Conservation (phyloP, 441 rosid genomes). For the Mallotus repandus region DNA sequence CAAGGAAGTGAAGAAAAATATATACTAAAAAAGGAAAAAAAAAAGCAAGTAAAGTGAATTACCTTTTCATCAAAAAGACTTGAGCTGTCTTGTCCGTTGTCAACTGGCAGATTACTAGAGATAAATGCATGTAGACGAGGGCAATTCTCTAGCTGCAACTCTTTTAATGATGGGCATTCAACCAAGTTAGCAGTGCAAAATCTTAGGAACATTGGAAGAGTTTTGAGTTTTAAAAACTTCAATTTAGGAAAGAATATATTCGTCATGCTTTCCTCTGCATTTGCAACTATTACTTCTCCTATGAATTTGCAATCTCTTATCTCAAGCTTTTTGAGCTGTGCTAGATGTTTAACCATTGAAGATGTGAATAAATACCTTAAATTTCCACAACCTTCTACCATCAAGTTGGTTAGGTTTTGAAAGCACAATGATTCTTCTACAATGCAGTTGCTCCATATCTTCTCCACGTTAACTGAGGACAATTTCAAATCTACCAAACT, state of each 20-base stretch:
- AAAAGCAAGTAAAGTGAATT: too few species aligned
- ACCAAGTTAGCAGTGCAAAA: slow-evolving; percentile 3
- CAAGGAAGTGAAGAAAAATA: too few species aligned
- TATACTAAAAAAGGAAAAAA: too few species aligned
- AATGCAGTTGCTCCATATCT: background rate
- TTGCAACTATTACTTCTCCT: background rate
- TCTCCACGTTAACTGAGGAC: background rate
- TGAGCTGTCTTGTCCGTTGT: background rate
- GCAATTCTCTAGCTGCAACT: background rate
- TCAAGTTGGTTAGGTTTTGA: background rate
- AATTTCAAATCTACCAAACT: background rate
- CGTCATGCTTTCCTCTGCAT: background rate
- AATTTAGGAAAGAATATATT: background rate
- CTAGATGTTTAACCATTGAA: slow-evolving; percentile 11
- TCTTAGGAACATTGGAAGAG: slow-evolving; percentile 14
- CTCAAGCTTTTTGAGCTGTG: background rate
- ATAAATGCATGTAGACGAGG: slow-evolving; percentile 12
- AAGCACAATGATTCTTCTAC: background rate
- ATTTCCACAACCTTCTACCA: background rate
- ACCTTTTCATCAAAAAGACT: slow-evolving; percentile 5
- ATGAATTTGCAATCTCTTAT: background rate
- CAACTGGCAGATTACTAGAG: background rate
- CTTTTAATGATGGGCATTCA: slow-evolving; percentile 7
- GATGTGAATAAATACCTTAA: slow-evolving; percentile 10
- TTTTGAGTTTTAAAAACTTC: background rate